Evolutionary conservation across 1,139 yeast species (phyloP), one percentile per base, ranked within the genome.

Genomic region (Blastobotrys capitulatus): DNA sequence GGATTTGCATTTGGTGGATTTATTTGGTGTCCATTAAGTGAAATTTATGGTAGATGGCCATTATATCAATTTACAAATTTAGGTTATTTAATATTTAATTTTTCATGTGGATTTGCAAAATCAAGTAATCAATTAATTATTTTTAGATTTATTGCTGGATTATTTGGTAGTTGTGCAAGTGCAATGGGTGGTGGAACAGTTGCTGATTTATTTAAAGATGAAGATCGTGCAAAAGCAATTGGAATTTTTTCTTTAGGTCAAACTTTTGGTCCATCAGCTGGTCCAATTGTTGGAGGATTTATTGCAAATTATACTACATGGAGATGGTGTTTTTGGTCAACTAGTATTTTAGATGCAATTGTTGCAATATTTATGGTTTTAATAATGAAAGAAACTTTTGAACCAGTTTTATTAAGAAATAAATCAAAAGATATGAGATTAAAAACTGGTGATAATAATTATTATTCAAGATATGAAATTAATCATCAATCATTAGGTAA

Each of bases 1-100:
- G 82, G 83, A 7, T 80, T 83, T 80, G 83, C 83, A 0, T 48
- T 80, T 1, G 80, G 80, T n/a, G 83, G 85, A 1, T 69, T 82
- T 44, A 51, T 80, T 9, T 74, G 78, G 49, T 83, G 83, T 0
- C 86, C 86, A 2, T 56, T 80, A 18, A 75, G 82, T 8, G 86
- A 81, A 59, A 70, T 77, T 52, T 78, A 73, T 55, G 86, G 86
- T 10, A 66, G 86, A 50, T 63, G 69, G 50, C 72, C 73, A 6
- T 78, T 80, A 18, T 63, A 79, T 42, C 73, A 76, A 48, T 52
- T 68, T 2, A 73, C 83, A 6, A 74, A 79, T 29, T 71, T 78
- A 71, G 61, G 79, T 20, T 68, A 76, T 38, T 70, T 76, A 35
- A 59, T 73, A 9, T 80, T 82, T 65, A 79, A 79, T 57, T 60